Percentiles rank a stretch among this genome's conserved stretches.
These are phyloP conservation scores for Coemansia sp. DNA, from an alignment of 192 early-diverging fungal species.

Conservation along the genomic window DNA sequence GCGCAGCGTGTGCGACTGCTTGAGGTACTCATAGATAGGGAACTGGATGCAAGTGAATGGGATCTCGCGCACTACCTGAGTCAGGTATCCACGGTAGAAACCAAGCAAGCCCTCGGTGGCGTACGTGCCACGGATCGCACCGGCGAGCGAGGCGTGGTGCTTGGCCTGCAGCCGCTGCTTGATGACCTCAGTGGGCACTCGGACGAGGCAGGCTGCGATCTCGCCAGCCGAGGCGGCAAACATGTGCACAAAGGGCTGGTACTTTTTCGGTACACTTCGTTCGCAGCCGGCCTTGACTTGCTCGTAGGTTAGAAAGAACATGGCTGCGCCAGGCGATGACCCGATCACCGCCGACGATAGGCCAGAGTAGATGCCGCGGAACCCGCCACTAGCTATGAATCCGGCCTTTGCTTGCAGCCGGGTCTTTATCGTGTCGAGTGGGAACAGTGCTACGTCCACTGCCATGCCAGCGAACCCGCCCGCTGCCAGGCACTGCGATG, in stretches of 20 bases:
- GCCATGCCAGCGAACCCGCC: slow-evolving; percentile 91
- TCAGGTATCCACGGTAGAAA: slow-evolving; percentile 91
- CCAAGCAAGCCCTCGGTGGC: slow-evolving; percentile 74
- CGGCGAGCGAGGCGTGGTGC: slow-evolving; percentile 64
- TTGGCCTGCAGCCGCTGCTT: slow-evolving; percentile 96
- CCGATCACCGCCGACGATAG: slow-evolving; percentile 89
- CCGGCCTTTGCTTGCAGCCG: slow-evolving; percentile 85
- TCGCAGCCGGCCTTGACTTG: slow-evolving; percentile 61
- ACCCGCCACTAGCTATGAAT: slow-evolving; percentile 83
- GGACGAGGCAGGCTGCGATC: slow-evolving; percentile 86
- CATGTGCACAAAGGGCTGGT: slow-evolving; percentile 81
- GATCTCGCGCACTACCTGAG: slow-evolving; percentile 93
- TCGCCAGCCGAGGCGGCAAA: slow-evolving; percentile 86
- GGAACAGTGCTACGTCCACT: slow-evolving; percentile 92
- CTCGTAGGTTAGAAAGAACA: slow-evolving; percentile 96
- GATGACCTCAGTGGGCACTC: slow-evolving; percentile 94
- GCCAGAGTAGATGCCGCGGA: slow-evolving; percentile 88
- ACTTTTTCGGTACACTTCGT: slow-evolving; percentile 27
- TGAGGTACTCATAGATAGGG: slow-evolving; percentile 91
- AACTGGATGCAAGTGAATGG: slow-evolving; percentile 98
- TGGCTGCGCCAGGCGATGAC: slow-evolving; percentile 82
- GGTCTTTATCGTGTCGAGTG: slow-evolving; percentile 97
- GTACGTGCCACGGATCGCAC: slow-evolving; percentile 68
- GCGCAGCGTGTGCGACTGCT: slow-evolving; percentile 58
- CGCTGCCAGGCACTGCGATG: slow-evolving; percentile 63